Evolutionary conservation across 1,284 basidiomycete species (phyloP), one percentile per base, ranked within the genome.

Genomic region (Pholiota adiposa): DNA sequence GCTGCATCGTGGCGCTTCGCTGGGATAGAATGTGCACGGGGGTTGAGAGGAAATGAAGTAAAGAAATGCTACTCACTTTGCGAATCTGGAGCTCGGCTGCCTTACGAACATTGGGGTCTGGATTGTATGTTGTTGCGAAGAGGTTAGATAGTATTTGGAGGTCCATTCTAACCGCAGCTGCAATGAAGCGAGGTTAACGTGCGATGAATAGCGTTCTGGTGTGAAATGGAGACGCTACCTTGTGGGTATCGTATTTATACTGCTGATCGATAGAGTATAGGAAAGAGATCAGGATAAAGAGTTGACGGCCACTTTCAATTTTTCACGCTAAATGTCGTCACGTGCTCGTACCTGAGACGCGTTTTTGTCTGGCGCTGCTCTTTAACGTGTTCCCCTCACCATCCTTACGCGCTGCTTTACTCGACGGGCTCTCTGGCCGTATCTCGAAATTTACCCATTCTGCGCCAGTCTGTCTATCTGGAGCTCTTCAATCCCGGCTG

Each of bases 71-170:
- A 52, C 74, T 52, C 63, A 91, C 93, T 82, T 90, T 92, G 67
- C 92, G 86, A 68, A 95, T 90, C 73, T 94, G 84, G 36, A 94
- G 83, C 72, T 95, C 93, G 41, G 86, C 89, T 40, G 89, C 79
- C 69, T 91, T 92, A 65, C 93, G 88, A 61, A 88, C 84, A 79
- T 94, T 94, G 50, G 92, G 91, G 75, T 94, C 89, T n/a, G 89
- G 82, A 68, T 83, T 90, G 75, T 87, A 88, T 14, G 91, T 93
- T 41, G 88, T 87, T 11, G 89, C 82, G 71, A 94, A 94, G 56
- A 94, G 84, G 66, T 86, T 83, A 6, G 89, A 88, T 58, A 94
- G 80, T 21, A 84, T 83, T 71, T 90, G 87, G 55, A 92, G 79
- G 75, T 94, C 92, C 92, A 93, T 93, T 58, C 46, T 59, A 43